Conservation (phyloP, 306 rosid species). For the Chamaecrista fasciculata region DNA sequence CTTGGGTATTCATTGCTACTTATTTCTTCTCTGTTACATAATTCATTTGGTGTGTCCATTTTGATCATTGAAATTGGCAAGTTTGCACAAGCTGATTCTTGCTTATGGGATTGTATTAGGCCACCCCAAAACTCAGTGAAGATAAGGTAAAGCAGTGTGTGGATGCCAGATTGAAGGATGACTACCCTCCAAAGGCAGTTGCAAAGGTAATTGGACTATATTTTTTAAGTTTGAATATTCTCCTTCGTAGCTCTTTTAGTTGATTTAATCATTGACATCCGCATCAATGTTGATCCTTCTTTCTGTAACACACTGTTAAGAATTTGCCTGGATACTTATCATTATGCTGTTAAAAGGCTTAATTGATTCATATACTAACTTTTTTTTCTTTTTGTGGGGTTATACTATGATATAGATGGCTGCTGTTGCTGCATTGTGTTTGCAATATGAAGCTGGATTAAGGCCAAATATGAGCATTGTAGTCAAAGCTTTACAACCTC, state of each 20-base stretch:
- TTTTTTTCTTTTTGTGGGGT: neutral
- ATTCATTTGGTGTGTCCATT: constrained; percentile 5
- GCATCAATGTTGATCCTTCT: no score
- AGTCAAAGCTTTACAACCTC: constrained; percentile 72
- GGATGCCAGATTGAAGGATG: constrained; percentile 63
- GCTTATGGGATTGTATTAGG: constrained; percentile 44
- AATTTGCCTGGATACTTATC: no score
- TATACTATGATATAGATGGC: constrained; percentile 50
- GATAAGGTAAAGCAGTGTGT: constrained; percentile 83
- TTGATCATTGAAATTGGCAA: neutral
- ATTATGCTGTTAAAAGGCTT: no score
- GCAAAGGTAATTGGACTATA: constrained; percentile 60
- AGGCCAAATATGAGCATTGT: constrained; percentile 80
- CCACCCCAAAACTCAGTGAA: constrained; percentile 79
- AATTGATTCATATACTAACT: constrained; percentile 8
- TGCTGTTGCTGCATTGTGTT: constrained; percentile 79
- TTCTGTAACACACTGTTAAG: no score
- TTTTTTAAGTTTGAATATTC: constrained; percentile 15
- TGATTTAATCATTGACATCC: no score
- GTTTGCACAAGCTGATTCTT: constrained; percentile 29
- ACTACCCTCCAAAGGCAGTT: constrained; percentile 74
- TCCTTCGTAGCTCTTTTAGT: neutral
- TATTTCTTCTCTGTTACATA: constrained; percentile 15
- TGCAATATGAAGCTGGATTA: constrained; percentile 77
- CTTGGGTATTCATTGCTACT: constrained; percentile 56